Percentiles rank a stretch among this genome's conserved stretches.
phyloP scores from a whole-genome alignment of 1,284 basidiomycete genomes.

The Ganoderma sp. region DNA sequence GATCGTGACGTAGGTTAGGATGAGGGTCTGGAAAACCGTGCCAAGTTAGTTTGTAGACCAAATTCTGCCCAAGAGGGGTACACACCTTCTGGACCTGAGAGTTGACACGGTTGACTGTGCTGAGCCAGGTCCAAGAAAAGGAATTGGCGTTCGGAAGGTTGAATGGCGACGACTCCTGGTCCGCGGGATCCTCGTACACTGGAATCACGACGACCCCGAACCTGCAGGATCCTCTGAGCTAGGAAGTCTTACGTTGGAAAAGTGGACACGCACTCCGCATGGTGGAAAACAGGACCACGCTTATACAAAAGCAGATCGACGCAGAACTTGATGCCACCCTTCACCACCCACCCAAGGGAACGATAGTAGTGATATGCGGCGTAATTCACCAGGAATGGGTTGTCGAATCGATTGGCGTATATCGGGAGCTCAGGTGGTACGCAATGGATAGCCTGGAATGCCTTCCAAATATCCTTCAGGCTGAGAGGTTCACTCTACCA shows the following conservation, averaged over 20 bases:
- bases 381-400: constrained; percentile 93
- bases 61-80: not conserved
- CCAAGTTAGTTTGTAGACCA: not conserved
- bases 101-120: constrained; percentile 96
- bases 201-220: constrained; percentile 92
- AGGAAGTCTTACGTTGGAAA: not conserved
- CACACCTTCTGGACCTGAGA: constrained; percentile 94
- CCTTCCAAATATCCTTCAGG: constrained; percentile 61
- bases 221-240: constrained; percentile 47
- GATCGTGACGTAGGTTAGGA: constrained; percentile 91
- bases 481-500: constrained; percentile 57
- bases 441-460: constrained; percentile 56
- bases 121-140: constrained; percentile 94
- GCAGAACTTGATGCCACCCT: constrained; percentile 97
- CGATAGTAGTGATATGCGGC: constrained; percentile 95
- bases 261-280: constrained; percentile 79
- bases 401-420: constrained; percentile 68
- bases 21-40: constrained; percentile 67
- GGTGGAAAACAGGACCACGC: constrained; percentile 91
- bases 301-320: constrained; percentile 96
- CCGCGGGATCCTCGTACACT: constrained; percentile 83
- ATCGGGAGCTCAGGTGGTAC: constrained; percentile 40
- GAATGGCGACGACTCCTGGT: constrained; percentile 68
- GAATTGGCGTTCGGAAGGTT: constrained; percentile 69
- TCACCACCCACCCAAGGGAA: constrained; percentile 97